These are phyloP conservation scores for Aquilaria agallochum DNA, from an alignment of 441 rosid genomes.

Conservation along the genomic window DNA sequence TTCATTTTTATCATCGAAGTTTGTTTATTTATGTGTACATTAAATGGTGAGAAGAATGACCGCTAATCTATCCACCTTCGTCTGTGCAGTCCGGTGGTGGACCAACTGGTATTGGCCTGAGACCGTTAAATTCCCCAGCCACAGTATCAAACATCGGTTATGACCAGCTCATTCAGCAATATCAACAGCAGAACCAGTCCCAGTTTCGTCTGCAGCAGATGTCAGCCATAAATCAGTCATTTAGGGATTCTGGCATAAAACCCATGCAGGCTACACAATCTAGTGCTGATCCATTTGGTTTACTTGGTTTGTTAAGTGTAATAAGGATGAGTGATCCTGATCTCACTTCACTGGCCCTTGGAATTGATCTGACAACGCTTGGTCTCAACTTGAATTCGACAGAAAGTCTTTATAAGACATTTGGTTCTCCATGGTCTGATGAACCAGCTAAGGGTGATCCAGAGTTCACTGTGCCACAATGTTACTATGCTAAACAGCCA, in stretches of 20 bases:
- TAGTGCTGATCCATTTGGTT: slow-evolving; percentile 78
- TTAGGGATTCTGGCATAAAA: slow-evolving; percentile 76
- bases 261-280: slow-evolving; percentile 68
- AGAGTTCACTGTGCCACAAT: slow-evolving; percentile 84
- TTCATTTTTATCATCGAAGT: not conserved
- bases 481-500: slow-evolving; percentile 74
- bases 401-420: slow-evolving; percentile 85
- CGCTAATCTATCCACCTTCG: not conserved
- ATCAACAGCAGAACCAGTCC: slow-evolving; percentile 79
- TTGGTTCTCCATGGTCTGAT: slow-evolving; percentile 96
- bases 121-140: slow-evolving; percentile 79
- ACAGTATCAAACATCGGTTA: slow-evolving; percentile 62
- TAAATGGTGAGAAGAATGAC: not conserved
- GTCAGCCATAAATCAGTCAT: slow-evolving; percentile 76
- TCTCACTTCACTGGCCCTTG: slow-evolving; percentile 86
- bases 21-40: not conserved
- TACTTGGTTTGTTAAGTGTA: slow-evolving; percentile 82
- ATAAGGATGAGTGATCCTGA: slow-evolving; percentile 81
- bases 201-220: slow-evolving; percentile 88
- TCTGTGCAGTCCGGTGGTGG: slow-evolving; percentile 59
- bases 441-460: slow-evolving; percentile 93
- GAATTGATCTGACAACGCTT: slow-evolving; percentile 88
- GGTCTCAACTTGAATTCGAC: slow-evolving; percentile 88
- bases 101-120: slow-evolving; percentile 76
- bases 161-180: slow-evolving; percentile 82